Evolutionary conservation across 2,329 filamentous ascomycete species (phyloP).

Genomic region (Curvularia sp.): DNA sequence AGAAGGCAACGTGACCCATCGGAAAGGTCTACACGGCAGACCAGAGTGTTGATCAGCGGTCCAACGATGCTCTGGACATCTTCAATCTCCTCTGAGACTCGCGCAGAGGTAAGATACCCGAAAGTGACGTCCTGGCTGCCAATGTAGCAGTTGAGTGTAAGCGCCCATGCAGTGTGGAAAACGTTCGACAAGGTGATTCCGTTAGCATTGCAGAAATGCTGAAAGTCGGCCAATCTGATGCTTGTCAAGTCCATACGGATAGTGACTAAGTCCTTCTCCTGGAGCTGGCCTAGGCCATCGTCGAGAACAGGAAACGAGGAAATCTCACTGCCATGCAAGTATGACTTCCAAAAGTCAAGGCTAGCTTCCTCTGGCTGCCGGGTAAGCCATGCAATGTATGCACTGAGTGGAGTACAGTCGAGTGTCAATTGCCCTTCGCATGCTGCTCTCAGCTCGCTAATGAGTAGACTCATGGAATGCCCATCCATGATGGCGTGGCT

Average conservation of each 20-base stretch:
- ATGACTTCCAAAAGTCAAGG: conserved; percentile 44
- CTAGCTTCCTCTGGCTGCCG: conserved; percentile 36
- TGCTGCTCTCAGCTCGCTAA: conserved; percentile 37
- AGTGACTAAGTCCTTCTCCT: conserved; percentile 34
- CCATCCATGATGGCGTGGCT: conserved; percentile 49
- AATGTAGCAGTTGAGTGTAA: conserved; percentile 50
- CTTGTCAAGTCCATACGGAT: conserved; percentile 41
- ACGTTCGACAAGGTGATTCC: conserved; percentile 60
- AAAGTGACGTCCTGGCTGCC: conserved; percentile 53
- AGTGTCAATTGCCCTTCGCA: conserved; percentile 33
- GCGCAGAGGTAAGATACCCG: conserved; percentile 54
- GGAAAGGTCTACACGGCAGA: conserved; percentile 53
- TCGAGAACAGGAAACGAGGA: conserved; percentile 46
- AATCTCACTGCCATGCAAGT: conserved; percentile 41
- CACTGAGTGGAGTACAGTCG: conserved; percentile 42
- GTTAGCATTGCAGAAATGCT: conserved; percentile 52
- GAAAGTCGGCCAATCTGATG: conserved; percentile 38
- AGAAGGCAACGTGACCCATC: conserved; percentile 43
- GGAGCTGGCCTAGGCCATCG: conserved; percentile 23
- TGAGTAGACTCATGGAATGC: conserved; percentile 43
- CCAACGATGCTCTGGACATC: conserved; percentile 55
- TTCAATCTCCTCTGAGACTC: conserved; percentile 52
- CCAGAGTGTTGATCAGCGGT: conserved; percentile 57
- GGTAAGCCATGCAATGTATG: conserved; percentile 43
- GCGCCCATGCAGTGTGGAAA: conserved; percentile 52